Evolutionary conservation across 2,329 filamentous ascomycete genomes (phyloP).

Genomic region (Fusarium tanahbumbuense): DNA sequence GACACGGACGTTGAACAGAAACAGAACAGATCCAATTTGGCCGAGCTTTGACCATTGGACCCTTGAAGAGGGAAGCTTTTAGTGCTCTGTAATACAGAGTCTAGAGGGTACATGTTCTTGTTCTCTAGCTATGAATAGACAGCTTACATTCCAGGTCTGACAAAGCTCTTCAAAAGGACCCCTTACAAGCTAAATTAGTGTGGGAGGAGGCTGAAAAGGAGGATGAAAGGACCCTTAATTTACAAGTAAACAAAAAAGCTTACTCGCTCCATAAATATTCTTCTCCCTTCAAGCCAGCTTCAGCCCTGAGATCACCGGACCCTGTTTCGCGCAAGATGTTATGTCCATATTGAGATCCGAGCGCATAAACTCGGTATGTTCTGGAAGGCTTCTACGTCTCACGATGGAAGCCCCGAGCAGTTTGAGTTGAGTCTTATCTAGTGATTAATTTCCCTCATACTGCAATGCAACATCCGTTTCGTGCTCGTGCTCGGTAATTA

Average conservation of each 20-base stretch:
- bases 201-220: neutral
- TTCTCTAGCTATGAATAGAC: neutral
- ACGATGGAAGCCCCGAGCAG: neutral
- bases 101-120: neutral
- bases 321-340: neutral
- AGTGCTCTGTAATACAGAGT: neutral
- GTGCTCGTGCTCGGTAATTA: neutral
- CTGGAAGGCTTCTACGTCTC: slow-evolving; percentile 30
- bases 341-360: slow-evolving; percentile 20
- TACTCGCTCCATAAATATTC: slow-evolving; percentile 16
- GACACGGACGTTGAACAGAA: neutral
- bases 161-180: slow-evolving; percentile 14
- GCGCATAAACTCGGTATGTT: slow-evolving; percentile 22
- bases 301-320: slow-evolving; percentile 15
- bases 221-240: slow-evolving; percentile 11
- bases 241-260: slow-evolving; percentile 5
- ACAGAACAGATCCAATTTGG: slow-evolving; percentile 1
- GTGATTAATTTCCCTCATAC: slow-evolving; percentile 22
- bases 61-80: neutral
- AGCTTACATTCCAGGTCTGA: slow-evolving; percentile 10
- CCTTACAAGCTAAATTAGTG: neutral
- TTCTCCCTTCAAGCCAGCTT: neutral
- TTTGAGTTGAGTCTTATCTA: neutral
- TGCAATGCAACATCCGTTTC: slow-evolving; percentile 17
- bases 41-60: slow-evolving; percentile 15